A percentile compares a stretch with the other conserved stretches of the same genome.
Conservation (phyloP, 1,284 basidiomycete species). For the Violaceomyces palustris region DNA sequence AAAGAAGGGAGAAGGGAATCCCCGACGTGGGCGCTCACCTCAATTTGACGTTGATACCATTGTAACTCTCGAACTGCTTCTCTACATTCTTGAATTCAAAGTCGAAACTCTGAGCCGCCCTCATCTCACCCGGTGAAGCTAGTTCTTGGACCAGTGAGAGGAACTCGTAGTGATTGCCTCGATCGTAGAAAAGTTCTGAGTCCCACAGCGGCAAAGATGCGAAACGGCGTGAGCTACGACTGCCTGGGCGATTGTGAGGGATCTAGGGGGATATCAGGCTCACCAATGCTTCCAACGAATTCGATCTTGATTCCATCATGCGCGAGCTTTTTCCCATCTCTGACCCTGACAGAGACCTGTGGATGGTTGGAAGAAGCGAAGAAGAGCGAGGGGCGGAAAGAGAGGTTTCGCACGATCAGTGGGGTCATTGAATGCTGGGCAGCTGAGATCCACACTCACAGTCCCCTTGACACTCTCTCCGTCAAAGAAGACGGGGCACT, state of each 20-base stretch:
- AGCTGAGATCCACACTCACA: conserved; percentile 58
- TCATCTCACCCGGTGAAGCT: conserved; percentile 87
- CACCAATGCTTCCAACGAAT: conserved; percentile 92
- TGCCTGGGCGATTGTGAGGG: too few species aligned
- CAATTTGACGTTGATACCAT: conserved; percentile 96
- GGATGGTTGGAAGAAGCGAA: background rate
- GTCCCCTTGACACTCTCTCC: conserved; percentile 82
- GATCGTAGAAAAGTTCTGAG: conserved; percentile 88
- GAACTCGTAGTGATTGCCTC: conserved; percentile 97
- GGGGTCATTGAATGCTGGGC: background rate
- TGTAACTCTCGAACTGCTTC: conserved; percentile 96
- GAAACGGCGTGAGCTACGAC: conserved; percentile 3
- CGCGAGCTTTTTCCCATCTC: conserved; percentile 88
- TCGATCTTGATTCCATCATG: conserved; percentile 98
- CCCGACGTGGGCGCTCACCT: conserved; percentile 28
- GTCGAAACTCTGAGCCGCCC: conserved; percentile 87
- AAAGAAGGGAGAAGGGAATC: background rate
- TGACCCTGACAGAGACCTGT: conserved; percentile 78
- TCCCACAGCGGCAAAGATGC: conserved; percentile 2
- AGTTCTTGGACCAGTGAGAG: conserved; percentile 90
- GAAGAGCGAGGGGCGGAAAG: background rate
- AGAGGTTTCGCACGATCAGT: too few species aligned
- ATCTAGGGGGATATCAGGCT: conserved; percentile 47
- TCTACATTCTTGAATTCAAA: conserved; percentile 99
- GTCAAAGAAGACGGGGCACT: conserved; percentile 91